A percentile compares a stretch with the other conserved stretches of the same genome.
These are phyloP conservation scores for Trichoderma citrinoviride DNA, from an alignment of 2,329 filamentous ascomycete genomes.

Conservation along the genomic window DNA sequence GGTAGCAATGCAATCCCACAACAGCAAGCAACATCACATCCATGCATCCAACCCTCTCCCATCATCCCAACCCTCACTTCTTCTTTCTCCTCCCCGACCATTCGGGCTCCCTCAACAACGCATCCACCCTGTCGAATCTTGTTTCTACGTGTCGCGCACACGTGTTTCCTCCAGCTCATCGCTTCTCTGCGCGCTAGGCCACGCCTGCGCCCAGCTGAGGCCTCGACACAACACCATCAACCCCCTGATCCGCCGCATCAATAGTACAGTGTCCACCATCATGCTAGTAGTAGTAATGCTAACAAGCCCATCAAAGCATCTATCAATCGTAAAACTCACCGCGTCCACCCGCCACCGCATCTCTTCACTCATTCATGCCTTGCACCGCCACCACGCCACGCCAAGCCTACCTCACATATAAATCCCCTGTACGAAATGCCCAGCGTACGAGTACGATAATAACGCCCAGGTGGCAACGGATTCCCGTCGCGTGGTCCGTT, in stretches of 20 bases:
- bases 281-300: no score
- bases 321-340: not conserved
- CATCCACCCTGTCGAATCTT: not conserved
- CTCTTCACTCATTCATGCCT: not conserved
- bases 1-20: not conserved
- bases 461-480: no score
- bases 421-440: no score
- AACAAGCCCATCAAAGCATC: no score
- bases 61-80: not conserved
- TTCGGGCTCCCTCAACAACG: not conserved
- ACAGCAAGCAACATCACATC: not conserved
- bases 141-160: not conserved
- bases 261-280: not conserved
- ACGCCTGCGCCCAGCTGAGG: not conserved
- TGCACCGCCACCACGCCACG: constrained; percentile 15
- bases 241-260: constrained; percentile 1
- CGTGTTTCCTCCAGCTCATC: not conserved
- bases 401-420: no score
- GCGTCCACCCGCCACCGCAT: not conserved
- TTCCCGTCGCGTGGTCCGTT: no score
- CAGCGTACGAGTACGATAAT: no score
- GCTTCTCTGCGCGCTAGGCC: not conserved
- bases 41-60: not conserved
- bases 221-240: not conserved
- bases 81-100: not conserved